Conservation (phyloP, 371 early-diverging fungal genomes). For the Mucor irregularis region DNA sequence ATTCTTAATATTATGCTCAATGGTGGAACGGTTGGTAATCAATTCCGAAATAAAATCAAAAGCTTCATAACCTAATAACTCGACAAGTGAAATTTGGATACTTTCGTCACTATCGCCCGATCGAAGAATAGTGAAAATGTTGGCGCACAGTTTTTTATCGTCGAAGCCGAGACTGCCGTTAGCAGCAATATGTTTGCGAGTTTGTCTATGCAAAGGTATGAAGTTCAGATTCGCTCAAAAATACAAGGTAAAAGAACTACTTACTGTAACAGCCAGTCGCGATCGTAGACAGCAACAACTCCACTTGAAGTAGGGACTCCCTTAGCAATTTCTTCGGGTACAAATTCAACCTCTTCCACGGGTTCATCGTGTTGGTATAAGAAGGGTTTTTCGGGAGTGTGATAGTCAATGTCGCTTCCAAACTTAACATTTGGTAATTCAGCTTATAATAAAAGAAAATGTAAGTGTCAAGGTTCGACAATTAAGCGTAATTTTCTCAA, state of each 20-base stretch:
- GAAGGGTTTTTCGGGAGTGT: conserved; percentile 9
- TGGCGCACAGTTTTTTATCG: conserved; percentile 50
- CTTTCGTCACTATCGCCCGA: conserved; percentile 59
- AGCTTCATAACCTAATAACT: conserved; percentile 76
- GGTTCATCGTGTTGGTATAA: neutral
- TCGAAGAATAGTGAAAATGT: conserved; percentile 56
- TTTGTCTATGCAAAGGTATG: conserved; percentile 28
- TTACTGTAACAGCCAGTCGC: conserved; percentile 54
- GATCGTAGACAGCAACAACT: conserved; percentile 33
- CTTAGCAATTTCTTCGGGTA: neutral
- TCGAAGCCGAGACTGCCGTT: conserved; percentile 18
- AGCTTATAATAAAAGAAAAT: neutral
- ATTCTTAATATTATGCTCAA: conserved; percentile 54
- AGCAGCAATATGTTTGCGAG: conserved; percentile 20
- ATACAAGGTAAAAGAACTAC: no score
- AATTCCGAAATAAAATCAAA: conserved; percentile 66
- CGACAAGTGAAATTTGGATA: conserved; percentile 68
- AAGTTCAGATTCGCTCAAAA: no score
- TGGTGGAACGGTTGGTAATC: conserved; percentile 46
- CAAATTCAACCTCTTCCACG: no score
- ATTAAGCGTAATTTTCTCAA: no score
- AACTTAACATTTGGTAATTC: neutral
- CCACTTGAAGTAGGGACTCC: neutral
- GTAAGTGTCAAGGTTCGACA: neutral
- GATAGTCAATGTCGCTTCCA: conserved; percentile 12